Base-by-base conservation (phyloP, 1,139 yeast genomes). In the Suhomyces maxii region DNA sequence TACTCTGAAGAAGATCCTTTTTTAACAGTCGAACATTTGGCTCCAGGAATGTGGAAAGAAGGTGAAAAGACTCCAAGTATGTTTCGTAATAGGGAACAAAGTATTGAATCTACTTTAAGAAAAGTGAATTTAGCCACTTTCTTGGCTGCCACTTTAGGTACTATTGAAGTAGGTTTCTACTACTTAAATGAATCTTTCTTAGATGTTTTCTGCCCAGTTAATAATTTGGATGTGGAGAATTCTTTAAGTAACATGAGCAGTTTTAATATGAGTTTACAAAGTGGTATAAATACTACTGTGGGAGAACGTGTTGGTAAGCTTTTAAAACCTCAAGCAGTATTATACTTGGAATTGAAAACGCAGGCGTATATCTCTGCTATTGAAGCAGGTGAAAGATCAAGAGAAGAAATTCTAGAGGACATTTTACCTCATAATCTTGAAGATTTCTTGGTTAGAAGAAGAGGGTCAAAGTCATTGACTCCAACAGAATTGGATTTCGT, bases 341-440 rank as follows among this genome's bases (percentile, higher is more conserved):
- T 93, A 45, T 89, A 78, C 57, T 73, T 93, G 44, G 97, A 93
- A 57, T 74, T 93, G 60, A 93, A 93, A 62, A 93, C 99, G 0
- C 99, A 93, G 65, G 97, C 97, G 0, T 93, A 84, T 59, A 90
- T 93, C 26, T 85, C 97, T 0, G 96, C 96, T 0, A 68, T 91
- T 52, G 89, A 86, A 56, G 84, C 88, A 6, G 84, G 83, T 8
- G 90, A 84, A 49, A 67, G 84, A 51, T 76, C 89, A 2, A 77
- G 83, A 55, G 77, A 77, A 49, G 93, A 86, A 44, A 80, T 89
- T 8, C 68, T 91, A 52, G 84, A 88, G 51, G 89, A 84, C 57
- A 77, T 91, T 41, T 86, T 93, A 54, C 95, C 96, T 0, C 73
- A 73, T 7, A 77, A 84, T 55, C 61, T 90, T 55, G 85, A 80